Percentiles rank a stretch among this genome's conserved stretches.
Evolutionary conservation across 371 early-diverging fungal species (phyloP).

Genomic region (Mortierella sp.): DNA sequence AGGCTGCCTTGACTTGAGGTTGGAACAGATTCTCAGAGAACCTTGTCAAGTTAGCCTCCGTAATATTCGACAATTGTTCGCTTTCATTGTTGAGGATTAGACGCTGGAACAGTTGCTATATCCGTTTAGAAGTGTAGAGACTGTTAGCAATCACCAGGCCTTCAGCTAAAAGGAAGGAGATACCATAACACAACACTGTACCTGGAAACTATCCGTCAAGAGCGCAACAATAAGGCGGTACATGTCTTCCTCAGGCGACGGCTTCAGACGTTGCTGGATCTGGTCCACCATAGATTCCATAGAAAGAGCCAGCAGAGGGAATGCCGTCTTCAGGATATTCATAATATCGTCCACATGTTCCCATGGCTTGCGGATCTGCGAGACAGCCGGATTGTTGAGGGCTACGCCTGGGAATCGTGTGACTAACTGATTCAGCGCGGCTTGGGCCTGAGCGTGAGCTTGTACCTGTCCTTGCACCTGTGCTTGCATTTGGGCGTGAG

Average conservation of each 20-base stretch:
- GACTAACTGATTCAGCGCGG: conserved; percentile 26
- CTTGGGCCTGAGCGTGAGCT: conserved; percentile 39
- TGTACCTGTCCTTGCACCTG: conserved; percentile 47
- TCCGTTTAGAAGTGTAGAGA: neutral
- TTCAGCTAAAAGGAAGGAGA: neutral
- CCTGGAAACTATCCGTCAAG: conserved; percentile 89
- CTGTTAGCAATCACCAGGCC: neutral
- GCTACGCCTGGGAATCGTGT: conserved; percentile 40
- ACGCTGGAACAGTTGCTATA: conserved; percentile 71
- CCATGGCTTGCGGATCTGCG: conserved; percentile 66
- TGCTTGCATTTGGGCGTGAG: conserved; percentile 50
- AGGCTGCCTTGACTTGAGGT: conserved; percentile 75
- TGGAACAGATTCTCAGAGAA: conserved; percentile 87
- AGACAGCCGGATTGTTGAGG: conserved; percentile 29
- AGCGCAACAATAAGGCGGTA: conserved; percentile 93
- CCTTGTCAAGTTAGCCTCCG: conserved; percentile 83
- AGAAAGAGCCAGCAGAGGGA: conserved; percentile 92
- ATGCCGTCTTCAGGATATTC: conserved; percentile 96
- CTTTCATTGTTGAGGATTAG: conserved; percentile 73
- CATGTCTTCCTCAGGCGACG: conserved; percentile 95
- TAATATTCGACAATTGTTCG: conserved; percentile 74
- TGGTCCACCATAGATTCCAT: conserved; percentile 99
- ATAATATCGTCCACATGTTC: conserved; percentile 94
- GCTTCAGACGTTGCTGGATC: conserved; percentile 90
- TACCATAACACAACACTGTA: conserved; percentile 35